phyloP scores from a whole-genome alignment of 2,329 filamentous ascomycete genomes.

The Monosporascus sp. region DNA sequence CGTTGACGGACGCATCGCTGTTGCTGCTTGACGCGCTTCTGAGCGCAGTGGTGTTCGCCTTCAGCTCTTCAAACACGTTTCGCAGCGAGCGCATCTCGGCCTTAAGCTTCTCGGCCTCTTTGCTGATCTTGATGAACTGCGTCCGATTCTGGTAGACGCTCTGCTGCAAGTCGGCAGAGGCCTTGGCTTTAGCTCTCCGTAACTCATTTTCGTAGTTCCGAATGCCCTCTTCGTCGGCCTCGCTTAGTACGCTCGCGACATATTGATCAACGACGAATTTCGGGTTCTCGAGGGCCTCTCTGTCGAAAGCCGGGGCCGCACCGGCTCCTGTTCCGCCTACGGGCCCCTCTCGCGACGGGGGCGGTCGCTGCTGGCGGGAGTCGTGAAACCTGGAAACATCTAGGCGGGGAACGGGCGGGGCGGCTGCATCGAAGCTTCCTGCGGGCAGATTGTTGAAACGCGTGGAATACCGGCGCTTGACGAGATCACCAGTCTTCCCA shows the following conservation, averaged over 20 bases:
- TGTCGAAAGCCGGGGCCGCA: constrained; percentile 64
- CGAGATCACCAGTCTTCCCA: constrained; percentile 71
- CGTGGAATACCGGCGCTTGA: constrained; percentile 91
- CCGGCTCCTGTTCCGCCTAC: constrained; percentile 37
- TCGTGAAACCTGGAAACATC: constrained; percentile 49
- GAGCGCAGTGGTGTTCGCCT: constrained; percentile 65
- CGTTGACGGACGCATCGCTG: constrained; percentile 41
- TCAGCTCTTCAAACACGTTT: constrained; percentile 89
- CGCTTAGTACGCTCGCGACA: constrained; percentile 66
- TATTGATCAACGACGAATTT: constrained; percentile 76
- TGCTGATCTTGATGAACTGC: constrained; percentile 98
- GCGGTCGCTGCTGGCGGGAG: constrained; percentile 41
- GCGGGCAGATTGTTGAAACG: constrained; percentile 76
- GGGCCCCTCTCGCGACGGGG: constrained; percentile 44
- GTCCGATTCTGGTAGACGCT: constrained; percentile 96
- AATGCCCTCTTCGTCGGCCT: constrained; percentile 85
- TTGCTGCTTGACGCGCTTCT: constrained; percentile 52
- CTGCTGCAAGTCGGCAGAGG: constrained; percentile 80
- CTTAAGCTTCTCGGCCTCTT: constrained; percentile 97
- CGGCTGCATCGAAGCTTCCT: constrained; percentile 61
- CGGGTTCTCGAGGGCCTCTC: constrained; percentile 74
- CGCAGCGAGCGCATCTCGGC: constrained; percentile 88
- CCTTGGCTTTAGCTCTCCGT: constrained; percentile 70
- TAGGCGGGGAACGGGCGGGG: constrained; percentile 60
- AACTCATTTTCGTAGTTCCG: constrained; percentile 73